A percentile compares a stretch with the other conserved stretches of the same genome.
Conservation (phyloP, 768 basidiomycete species). For the Hygrophorus pudorinus region DNA sequence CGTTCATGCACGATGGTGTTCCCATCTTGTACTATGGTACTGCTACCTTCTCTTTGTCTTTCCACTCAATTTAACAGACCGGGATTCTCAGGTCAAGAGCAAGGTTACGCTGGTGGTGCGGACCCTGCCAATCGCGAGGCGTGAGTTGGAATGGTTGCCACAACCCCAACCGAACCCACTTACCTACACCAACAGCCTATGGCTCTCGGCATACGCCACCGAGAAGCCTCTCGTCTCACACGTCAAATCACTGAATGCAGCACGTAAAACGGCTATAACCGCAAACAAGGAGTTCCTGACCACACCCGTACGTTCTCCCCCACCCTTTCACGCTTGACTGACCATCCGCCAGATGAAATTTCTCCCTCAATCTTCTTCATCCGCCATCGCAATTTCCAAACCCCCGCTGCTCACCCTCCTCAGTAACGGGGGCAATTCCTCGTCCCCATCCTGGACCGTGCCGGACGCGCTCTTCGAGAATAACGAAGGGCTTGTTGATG, state of each 20-base stretch:
- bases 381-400: slow-evolving; percentile 41
- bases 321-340: background rate
- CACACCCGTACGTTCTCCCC: slow-evolving; percentile 27
- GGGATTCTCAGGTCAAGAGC: slow-evolving; percentile 41
- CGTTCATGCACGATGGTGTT: slow-evolving; percentile 59
- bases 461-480: slow-evolving; percentile 25
- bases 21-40: slow-evolving; percentile 65
- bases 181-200: slow-evolving; percentile 30
- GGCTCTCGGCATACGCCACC: slow-evolving; percentile 45
- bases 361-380: slow-evolving; percentile 25
- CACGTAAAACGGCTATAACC: slow-evolving; percentile 38
- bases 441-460: slow-evolving; percentile 33
- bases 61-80: background rate
- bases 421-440: slow-evolving; percentile 39
- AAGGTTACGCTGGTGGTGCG: slow-evolving; percentile 43
- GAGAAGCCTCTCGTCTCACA: slow-evolving; percentile 39
- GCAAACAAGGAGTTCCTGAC: slow-evolving; percentile 34
- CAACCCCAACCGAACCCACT: background rate
- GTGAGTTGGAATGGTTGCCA: slow-evolving; percentile 12
- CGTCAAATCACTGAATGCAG: slow-evolving; percentile 39
- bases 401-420: slow-evolving; percentile 46
- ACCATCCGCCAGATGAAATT: slow-evolving; percentile 32
- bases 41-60: background rate
- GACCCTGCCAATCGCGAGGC: slow-evolving; percentile 64
- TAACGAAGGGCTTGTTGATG: slow-evolving; percentile 38